A percentile compares a stretch with the other conserved stretches of the same genome.
phyloP scores from a whole-genome alignment of 2,329 filamentous ascomycete genomes.

The Neopestalotiopsis rosae region DNA sequence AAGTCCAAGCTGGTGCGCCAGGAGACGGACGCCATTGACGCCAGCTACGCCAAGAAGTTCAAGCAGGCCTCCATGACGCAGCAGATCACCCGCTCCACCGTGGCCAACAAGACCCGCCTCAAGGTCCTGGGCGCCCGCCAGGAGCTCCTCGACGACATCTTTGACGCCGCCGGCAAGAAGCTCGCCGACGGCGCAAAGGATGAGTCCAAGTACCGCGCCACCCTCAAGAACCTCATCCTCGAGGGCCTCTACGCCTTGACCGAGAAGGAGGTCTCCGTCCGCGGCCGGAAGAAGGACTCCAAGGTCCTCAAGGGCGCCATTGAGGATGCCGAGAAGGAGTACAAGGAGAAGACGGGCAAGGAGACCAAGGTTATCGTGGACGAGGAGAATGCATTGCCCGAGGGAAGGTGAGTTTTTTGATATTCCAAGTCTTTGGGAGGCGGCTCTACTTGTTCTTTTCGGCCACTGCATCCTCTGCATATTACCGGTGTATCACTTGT shows the following conservation, averaged over 20 bases:
- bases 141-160: slow-evolving; percentile 88
- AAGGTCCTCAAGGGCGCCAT: slow-evolving; percentile 79
- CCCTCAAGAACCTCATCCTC: slow-evolving; percentile 81
- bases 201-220: slow-evolving; percentile 73
- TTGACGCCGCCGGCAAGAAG: slow-evolving; percentile 78
- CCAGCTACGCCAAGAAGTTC: slow-evolving; percentile 96
- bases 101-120: slow-evolving; percentile 94
- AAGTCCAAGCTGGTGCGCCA: slow-evolving; percentile 98
- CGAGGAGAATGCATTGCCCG: slow-evolving; percentile 78
- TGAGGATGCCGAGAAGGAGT: slow-evolving; percentile 78
- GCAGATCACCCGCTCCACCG: slow-evolving; percentile 96
- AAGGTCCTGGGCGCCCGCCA: slow-evolving; percentile 86
- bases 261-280: slow-evolving; percentile 77
- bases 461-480: not conserved
- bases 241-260: slow-evolving; percentile 89
- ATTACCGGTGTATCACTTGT: not conserved
- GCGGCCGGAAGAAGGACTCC: slow-evolving; percentile 80
- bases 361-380: slow-evolving; percentile 75
- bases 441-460: not conserved
- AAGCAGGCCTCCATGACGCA: slow-evolving; percentile 98
- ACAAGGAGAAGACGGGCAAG: slow-evolving; percentile 77
- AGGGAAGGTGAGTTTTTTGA: slow-evolving; percentile 73
- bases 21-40: slow-evolving; percentile 92
- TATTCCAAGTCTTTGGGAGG: not conserved
- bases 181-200: slow-evolving; percentile 70